Evolutionary conservation across 73 alveolate species (phyloP).

Genomic region (Paramecium sexaurelia): DNA sequence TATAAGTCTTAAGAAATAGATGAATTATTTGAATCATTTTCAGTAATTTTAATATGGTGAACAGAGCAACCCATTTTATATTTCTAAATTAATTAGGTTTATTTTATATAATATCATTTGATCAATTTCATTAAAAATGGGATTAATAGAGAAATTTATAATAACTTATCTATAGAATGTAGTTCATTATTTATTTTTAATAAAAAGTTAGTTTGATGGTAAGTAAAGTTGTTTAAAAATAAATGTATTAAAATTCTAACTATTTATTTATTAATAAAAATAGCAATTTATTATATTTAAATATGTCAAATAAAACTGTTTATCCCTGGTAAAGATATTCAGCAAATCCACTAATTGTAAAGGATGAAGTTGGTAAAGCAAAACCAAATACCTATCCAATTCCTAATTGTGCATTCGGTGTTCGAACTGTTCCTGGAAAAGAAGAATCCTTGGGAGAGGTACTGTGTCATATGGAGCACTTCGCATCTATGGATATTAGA

Average conservation of each 20-base stretch:
- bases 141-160: too few relatives aligned
- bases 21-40: background rate
- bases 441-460: constrained; percentile 36
- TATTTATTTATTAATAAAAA: background rate
- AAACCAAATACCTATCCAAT: constrained; percentile 37
- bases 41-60: background rate
- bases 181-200: too few relatives aligned
- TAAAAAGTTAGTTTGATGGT: too few relatives aligned
- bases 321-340: constrained; percentile 46
- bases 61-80: background rate
- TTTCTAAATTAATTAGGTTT: background rate
- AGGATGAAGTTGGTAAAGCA: constrained; percentile 55
- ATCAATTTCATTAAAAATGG: background rate
- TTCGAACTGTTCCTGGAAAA: background rate
- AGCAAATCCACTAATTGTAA: background rate
- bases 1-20: background rate
- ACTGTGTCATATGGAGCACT: background rate
- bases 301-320: constrained; percentile 36
- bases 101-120: background rate
- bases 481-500: background rate
- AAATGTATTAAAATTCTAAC: background rate
- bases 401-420: constrained; percentile 47
- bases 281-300: background rate
- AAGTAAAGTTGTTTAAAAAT: background rate
- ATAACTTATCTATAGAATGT: too few relatives aligned